These are phyloP conservation scores for Aspergillus sp. DNA, from an alignment of 2,329 filamentous ascomycete species.

Conservation along the genomic window DNA sequence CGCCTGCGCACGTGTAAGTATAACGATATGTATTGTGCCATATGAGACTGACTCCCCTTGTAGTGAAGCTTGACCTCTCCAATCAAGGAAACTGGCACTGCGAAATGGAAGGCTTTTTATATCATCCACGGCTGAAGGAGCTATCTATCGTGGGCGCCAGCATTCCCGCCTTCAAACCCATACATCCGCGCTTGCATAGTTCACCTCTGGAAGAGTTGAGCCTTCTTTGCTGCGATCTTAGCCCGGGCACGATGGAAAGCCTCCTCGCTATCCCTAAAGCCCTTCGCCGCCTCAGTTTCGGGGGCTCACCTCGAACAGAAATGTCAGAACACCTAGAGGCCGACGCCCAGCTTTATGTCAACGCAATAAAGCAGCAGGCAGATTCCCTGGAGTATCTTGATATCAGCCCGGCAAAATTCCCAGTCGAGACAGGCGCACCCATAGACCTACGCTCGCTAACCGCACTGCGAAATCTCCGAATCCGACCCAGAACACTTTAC, in stretches of 20 bases:
- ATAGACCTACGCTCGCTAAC: background rate
- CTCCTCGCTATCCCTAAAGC: background rate
- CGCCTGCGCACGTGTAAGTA: background rate
- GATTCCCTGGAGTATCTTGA: background rate
- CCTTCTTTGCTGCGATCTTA: background rate
- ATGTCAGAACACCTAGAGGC: background rate
- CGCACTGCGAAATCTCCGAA: background rate
- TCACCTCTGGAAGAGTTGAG: background rate
- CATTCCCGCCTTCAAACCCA: too few relatives aligned
- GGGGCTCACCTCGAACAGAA: background rate
- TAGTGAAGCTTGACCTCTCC: background rate
- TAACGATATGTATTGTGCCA: background rate
- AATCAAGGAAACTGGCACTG: background rate
- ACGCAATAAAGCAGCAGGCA: background rate
- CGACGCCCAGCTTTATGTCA: background rate
- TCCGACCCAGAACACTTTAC: background rate
- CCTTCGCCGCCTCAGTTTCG: background rate
- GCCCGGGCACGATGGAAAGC: background rate
- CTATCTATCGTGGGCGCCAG: background rate
- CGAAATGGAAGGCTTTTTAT: background rate
- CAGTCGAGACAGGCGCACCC: too few relatives aligned
- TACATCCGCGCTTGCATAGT: too few relatives aligned
- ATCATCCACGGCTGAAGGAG: background rate
- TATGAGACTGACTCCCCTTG: background rate
- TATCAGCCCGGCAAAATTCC: background rate